Base-by-base conservation (phyloP, 2,329 filamentous ascomycete species). In the Polychaeton citri region DNA sequence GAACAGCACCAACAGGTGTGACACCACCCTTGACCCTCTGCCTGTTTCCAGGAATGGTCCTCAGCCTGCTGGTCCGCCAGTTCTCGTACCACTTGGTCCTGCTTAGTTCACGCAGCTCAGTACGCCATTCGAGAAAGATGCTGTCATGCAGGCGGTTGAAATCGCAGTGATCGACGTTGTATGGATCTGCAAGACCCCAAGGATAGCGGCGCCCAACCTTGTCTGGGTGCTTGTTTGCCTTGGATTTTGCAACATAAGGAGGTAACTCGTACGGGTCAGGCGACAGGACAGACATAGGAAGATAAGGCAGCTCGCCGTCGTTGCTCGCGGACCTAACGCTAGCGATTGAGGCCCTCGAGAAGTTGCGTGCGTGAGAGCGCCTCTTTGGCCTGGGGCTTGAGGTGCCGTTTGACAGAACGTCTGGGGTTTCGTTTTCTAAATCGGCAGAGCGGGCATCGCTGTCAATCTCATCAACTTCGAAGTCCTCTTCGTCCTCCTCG, bases 121-220 rank as follows among this genome's bases (percentile, higher is more conserved):
- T 73, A 34, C 88, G 80, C 90, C 90, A 98, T 53, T 96, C 88
- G 45, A 69, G 77, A 59, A 98, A 98, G 20, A 98, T 82, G 6
- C 81, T 79, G 40, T 96, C 87, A 62, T 90, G 90, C 47, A 98
- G 71, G 43, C 80, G 79, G 38, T 81, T 68, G 58, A 95, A 98
- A 61, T 98, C 90, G 62, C 90, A 98, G 63, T 98, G 90, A 49
- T 82, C 75, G 19, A 78, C 70, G 51, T 96, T 79, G 65, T 90
- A 87, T 1, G 90, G 90, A 53, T 96, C 85, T 4, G 90, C 90
- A 49, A 95, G 92, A 5, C 90, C 90, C 90, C 90, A 98, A 0
- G 90, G 83, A 57, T 96, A 98, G 45, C 80, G 79, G 41, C 90
- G 81, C 32, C 90, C 90, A 41, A 93, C 64, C 12, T 82, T 68